Conservation (phyloP, 2,329 filamentous ascomycete species). For the Fusarium pseudoanthophilum region DNA sequence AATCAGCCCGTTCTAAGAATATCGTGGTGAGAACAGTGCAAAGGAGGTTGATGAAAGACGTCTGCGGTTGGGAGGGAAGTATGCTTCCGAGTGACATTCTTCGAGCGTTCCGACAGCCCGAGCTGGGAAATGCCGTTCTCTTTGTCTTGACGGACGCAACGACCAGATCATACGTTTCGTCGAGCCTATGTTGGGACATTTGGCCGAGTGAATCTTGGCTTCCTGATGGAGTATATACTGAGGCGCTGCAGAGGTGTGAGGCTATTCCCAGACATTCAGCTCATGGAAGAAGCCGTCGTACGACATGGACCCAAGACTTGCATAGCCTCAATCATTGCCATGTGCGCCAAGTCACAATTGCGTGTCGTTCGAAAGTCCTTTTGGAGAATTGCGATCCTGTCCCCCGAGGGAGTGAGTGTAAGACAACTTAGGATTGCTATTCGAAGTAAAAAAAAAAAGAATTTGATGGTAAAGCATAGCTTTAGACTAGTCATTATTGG, state of each 20-base stretch:
- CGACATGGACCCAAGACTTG: neutral
- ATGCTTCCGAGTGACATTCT: neutral
- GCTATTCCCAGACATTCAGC: neutral
- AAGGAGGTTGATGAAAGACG: neutral
- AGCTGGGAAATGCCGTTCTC: neutral
- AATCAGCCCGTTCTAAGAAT: neutral
- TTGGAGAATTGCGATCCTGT: neutral
- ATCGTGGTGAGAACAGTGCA: neutral
- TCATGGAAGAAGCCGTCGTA: neutral
- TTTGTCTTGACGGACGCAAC: neutral
- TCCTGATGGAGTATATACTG: neutral
- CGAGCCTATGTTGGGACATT: neutral
- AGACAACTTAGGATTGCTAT: neutral
- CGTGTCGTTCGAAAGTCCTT: neutral
- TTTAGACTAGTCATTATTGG: neutral
- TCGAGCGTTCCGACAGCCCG: neutral
- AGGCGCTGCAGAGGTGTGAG: neutral
- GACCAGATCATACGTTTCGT: neutral
- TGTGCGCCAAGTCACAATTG: neutral
- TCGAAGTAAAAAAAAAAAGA: neutral
- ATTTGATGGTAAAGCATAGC: neutral
- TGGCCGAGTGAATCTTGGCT: conserved; percentile 1
- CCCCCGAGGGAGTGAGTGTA: too few species aligned
- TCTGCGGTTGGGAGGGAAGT: neutral
- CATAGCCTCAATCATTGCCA: neutral